These are phyloP conservation scores for Stachybotrys elegans DNA, from an alignment of 2,329 filamentous ascomycete species.

Conservation along the genomic window DNA sequence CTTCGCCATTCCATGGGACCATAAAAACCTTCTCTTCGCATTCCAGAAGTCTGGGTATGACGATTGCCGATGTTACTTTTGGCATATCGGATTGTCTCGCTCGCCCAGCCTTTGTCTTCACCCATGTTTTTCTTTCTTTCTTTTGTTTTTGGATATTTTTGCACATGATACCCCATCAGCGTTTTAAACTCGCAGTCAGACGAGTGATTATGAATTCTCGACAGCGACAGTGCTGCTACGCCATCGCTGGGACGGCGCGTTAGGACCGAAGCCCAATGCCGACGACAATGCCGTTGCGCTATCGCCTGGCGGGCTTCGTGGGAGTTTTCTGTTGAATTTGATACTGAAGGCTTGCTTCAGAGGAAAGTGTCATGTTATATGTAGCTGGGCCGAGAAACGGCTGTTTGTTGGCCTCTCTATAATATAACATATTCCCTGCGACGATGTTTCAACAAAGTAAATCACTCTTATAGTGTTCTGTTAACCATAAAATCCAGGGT, in stretches of 20 bases:
- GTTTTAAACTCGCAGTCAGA: slow-evolving; percentile 39
- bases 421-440: too few species aligned
- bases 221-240: slow-evolving; percentile 52
- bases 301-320: slow-evolving; percentile 45
- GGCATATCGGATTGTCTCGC: too few species aligned
- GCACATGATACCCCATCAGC: slow-evolving; percentile 39
- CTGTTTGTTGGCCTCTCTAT: too few species aligned
- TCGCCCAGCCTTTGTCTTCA: slow-evolving; percentile 8
- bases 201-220: slow-evolving; percentile 35
- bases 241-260: slow-evolving; percentile 52
- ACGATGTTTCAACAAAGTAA: too few species aligned
- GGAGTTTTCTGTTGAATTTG: slow-evolving; percentile 33
- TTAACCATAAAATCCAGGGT: too few species aligned
- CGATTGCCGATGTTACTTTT: too few species aligned
- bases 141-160: slow-evolving; percentile 17
- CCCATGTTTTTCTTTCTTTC: slow-evolving; percentile 13
- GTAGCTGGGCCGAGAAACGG: too few species aligned
- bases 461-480: too few species aligned
- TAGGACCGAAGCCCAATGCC: slow-evolving; percentile 37
- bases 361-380: too few species aligned
- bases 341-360: too few species aligned
- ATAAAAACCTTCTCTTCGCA: slow-evolving; percentile 8
- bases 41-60: too few species aligned
- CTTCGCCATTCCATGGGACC: slow-evolving; percentile 9
- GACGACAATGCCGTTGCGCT: slow-evolving; percentile 52